These are phyloP conservation scores for Entomortierella beljakovae DNA, from an alignment of 192 early-diverging fungal genomes.

Conservation along the genomic window DNA sequence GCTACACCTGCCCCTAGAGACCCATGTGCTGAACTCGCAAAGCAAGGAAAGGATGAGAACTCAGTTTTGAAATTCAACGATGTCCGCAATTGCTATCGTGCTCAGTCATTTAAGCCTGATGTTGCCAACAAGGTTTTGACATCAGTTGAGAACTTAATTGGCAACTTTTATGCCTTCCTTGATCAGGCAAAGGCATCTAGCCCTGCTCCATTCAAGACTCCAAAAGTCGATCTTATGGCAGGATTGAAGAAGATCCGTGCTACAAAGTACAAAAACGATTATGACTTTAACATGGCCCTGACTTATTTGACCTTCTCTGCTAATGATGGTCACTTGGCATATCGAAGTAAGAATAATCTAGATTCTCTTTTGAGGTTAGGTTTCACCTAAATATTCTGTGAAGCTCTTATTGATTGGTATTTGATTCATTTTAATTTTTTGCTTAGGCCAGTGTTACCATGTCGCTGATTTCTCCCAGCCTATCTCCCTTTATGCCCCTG, in stretches of 20 bases:
- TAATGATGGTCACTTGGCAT: constrained; percentile 47
- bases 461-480: constrained; percentile 38
- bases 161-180: constrained; percentile 48
- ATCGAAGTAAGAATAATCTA: constrained; percentile 23
- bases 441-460: constrained; percentile 34
- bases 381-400: neutral
- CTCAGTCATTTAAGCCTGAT: constrained; percentile 36
- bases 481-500: constrained; percentile 47
- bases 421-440: neutral
- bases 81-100: constrained; percentile 36
- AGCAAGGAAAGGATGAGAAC: constrained; percentile 14
- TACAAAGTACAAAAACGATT: constrained; percentile 45
- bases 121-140: constrained; percentile 34
- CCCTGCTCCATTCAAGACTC: constrained; percentile 30
- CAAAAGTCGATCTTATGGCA: constrained; percentile 32
- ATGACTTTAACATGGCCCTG: constrained; percentile 50
- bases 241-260: constrained; percentile 35
- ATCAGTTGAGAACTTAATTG: constrained; percentile 36
- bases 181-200: constrained; percentile 27
- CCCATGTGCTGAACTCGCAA: constrained; percentile 32
- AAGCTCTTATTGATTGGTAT: neutral
- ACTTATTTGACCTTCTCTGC: constrained; percentile 45
- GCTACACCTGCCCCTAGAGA: constrained; percentile 24
- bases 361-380: neutral
- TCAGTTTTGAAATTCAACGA: constrained; percentile 22